Evolutionary conservation across 2,329 filamentous ascomycete species (phyloP).

Genomic region (Microcera coccophila): DNA sequence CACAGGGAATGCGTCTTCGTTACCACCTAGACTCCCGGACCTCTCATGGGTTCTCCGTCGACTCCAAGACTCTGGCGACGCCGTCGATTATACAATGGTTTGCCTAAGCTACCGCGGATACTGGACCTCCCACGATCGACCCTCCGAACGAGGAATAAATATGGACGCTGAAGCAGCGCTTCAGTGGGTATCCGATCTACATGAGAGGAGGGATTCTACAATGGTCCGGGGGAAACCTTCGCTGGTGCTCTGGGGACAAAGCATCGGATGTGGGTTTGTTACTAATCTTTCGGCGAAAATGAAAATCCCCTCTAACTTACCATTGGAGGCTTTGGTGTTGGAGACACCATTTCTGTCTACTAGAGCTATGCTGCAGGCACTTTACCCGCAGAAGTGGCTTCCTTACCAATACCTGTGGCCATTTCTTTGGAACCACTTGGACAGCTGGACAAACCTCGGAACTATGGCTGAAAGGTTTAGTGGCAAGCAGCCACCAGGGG

Average conservation of each 20-base stretch:
- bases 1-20: constrained; percentile 57
- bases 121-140: constrained; percentile 70
- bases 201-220: constrained; percentile 23
- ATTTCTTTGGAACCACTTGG: constrained; percentile 63
- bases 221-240: constrained; percentile 27
- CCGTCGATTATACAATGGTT: constrained; percentile 45
- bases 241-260: constrained; percentile 72
- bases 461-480: constrained; percentile 33
- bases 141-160: constrained; percentile 67
- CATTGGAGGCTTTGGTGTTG: constrained; percentile 54
- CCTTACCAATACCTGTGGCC: constrained; percentile 73
- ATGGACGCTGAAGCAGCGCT: constrained; percentile 63
- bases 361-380: constrained; percentile 62
- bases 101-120: constrained; percentile 67
- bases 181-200: constrained; percentile 52
- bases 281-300: constrained; percentile 51
- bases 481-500: constrained; percentile 34
- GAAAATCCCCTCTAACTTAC: constrained; percentile 35
- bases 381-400: constrained; percentile 77
- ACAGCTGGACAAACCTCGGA: constrained; percentile 50
- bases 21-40: constrained; percentile 54
- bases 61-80: constrained; percentile 37
- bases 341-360: constrained; percentile 75
- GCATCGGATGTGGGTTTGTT: constrained; percentile 69
- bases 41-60: constrained; percentile 50